These are phyloP conservation scores for Colletotrichum sp. DNA, from an alignment of 2,329 filamentous ascomycete genomes.

Conservation along the genomic window DNA sequence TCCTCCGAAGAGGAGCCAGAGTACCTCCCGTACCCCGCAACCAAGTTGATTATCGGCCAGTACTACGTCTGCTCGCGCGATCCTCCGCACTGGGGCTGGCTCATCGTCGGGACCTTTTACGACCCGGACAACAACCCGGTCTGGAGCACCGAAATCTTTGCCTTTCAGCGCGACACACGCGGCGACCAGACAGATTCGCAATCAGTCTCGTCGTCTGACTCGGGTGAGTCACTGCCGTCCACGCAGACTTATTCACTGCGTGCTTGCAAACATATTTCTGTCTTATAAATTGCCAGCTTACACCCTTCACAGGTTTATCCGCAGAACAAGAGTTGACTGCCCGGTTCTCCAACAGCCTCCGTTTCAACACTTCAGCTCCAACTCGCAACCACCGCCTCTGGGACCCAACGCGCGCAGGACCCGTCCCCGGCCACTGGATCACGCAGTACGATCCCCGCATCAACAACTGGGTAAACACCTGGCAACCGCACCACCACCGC, in stretches of 20 bases:
- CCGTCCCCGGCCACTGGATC: conserved; percentile 38
- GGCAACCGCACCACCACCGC: conserved; percentile 29
- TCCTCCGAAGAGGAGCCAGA: neutral
- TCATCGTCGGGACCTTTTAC: conserved; percentile 53
- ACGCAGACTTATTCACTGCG: neutral
- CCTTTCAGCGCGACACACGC: neutral
- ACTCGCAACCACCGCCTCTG: neutral
- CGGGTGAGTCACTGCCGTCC: conserved; percentile 10
- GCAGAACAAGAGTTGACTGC: neutral
- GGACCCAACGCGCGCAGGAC: conserved; percentile 33
- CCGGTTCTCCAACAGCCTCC: neutral
- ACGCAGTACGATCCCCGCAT: neutral
- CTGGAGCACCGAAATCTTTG: conserved; percentile 53
- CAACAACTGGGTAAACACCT: conserved; percentile 35
- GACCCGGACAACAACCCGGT: conserved; percentile 43
- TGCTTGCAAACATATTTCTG: neutral
- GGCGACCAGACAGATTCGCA: neutral
- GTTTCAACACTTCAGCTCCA: neutral
- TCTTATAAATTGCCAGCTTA: neutral
- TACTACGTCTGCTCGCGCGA: conserved; percentile 37
- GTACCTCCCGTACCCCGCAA: conserved; percentile 49
- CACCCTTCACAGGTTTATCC: neutral
- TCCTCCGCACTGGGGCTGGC: conserved; percentile 47
- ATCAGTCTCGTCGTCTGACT: neutral
- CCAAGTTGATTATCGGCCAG: conserved; percentile 50